Conservation (phyloP, 169 alveolate genomes). For the Plasmodium gallinaceum region DNA sequence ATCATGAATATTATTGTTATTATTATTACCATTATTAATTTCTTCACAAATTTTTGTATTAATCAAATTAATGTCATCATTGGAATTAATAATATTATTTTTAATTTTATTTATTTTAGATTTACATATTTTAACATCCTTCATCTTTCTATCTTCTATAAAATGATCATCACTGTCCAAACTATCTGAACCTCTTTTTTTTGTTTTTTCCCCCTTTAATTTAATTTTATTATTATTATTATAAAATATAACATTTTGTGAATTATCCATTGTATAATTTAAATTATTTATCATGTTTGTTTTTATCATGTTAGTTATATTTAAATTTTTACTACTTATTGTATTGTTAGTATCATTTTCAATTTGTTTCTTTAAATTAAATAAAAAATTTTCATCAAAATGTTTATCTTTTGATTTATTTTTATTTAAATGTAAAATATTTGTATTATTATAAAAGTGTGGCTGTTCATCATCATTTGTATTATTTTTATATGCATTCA, state of each 20-base stretch:
- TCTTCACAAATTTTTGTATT: conserved; percentile 4
- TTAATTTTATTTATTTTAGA: background rate
- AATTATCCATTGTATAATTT: background rate
- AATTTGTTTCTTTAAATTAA: background rate
- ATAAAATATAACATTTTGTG: background rate
- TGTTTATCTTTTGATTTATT: background rate
- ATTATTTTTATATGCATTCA: background rate
- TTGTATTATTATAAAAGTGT: background rate
- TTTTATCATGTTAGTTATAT: background rate
- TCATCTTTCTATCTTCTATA: background rate
- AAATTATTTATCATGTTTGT: background rate
- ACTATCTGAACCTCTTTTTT: background rate
- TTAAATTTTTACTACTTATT: background rate
- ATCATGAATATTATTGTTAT: background rate
- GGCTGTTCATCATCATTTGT: background rate
- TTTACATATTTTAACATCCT: background rate
- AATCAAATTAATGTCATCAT: background rate
- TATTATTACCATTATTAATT: background rate
- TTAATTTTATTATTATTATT: conserved; percentile 11
- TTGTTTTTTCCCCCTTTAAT: conserved; percentile 4
- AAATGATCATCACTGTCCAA: background rate
- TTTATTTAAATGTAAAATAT: background rate
- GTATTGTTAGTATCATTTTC: background rate
- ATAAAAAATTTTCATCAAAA: background rate
- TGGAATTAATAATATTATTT: background rate